These are phyloP conservation scores for Eucalyptus marginata DNA, from an alignment of 345 rosid genomes.

Conservation along the genomic window DNA sequence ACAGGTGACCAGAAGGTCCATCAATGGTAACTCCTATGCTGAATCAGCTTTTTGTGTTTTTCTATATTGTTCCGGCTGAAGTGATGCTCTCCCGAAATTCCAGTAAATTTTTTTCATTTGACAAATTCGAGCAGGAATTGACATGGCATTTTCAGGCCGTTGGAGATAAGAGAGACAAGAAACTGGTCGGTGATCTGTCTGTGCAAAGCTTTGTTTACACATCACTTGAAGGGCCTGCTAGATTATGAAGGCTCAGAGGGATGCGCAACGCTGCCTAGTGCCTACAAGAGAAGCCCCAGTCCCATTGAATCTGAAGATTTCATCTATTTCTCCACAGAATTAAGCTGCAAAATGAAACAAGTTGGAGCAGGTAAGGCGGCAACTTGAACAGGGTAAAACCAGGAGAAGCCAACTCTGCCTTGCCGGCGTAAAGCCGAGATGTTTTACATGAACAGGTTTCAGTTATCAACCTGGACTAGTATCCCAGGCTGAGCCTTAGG, in stretches of 20 bases:
- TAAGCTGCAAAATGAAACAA: background rate
- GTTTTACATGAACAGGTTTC: background rate
- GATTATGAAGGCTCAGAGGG: background rate
- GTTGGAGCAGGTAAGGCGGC: background rate
- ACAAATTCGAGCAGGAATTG: background rate
- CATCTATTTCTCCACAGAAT: background rate
- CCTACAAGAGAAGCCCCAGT: background rate
- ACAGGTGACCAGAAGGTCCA: background rate
- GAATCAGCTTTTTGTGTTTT: background rate
- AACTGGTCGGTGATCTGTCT: background rate
- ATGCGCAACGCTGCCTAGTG: background rate
- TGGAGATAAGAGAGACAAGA: background rate
- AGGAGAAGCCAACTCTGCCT: background rate
- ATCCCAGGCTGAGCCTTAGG: background rate
- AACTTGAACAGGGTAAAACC: background rate
- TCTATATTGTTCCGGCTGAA: background rate
- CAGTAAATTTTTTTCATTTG: accelerated
- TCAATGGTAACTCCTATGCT: background rate
- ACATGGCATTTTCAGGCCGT: background rate
- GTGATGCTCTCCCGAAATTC: background rate
- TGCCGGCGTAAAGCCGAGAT: no score
- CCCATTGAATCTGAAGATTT: background rate
- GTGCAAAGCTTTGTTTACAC: background rate
- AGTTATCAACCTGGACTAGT: background rate
- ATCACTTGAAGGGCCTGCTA: background rate